These are phyloP conservation scores for Colletotrichum australisinense DNA, from an alignment of 2,329 filamentous ascomycete genomes.

Conservation along the genomic window DNA sequence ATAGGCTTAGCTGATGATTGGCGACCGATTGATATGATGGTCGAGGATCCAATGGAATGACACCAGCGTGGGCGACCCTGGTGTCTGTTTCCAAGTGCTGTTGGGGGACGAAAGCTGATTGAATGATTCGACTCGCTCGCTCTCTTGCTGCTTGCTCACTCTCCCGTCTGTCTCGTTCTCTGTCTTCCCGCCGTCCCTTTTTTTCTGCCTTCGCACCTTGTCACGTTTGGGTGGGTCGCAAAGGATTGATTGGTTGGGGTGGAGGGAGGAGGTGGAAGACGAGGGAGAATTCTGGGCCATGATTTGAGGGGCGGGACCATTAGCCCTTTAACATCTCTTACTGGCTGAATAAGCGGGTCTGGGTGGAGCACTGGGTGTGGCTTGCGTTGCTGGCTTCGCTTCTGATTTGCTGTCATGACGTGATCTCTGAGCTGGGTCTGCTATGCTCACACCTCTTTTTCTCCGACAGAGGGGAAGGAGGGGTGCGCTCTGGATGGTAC, in stretches of 20 bases:
- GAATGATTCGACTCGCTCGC: constrained; percentile 38
- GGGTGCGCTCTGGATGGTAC: neutral
- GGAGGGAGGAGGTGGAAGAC: constrained; percentile 54
- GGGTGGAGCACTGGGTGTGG: constrained; percentile 46
- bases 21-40: constrained; percentile 29
- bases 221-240: constrained; percentile 49
- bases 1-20: constrained; percentile 28
- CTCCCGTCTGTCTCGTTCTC: constrained; percentile 22
- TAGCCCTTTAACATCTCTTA: constrained; percentile 58
- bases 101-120: constrained; percentile 45
- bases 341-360: constrained; percentile 59
- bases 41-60: constrained; percentile 25
- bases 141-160: neutral
- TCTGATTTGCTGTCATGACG: constrained; percentile 38
- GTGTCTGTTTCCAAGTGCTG: constrained; percentile 30
- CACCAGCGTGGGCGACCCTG: constrained; percentile 21
- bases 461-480: neutral
- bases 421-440: constrained; percentile 19
- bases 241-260: constrained; percentile 62
- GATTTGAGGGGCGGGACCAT: constrained; percentile 62
- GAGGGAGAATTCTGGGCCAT: constrained; percentile 59
- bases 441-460: neutral
- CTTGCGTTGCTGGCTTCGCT: constrained; percentile 5
- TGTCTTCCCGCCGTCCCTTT: constrained; percentile 36
- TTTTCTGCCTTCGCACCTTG: constrained; percentile 36